A percentile compares a stretch with the other conserved stretches of the same genome.
phyloP scores from a whole-genome alignment of 179 eudicot genomes.

The Drosera spatulata region DNA sequence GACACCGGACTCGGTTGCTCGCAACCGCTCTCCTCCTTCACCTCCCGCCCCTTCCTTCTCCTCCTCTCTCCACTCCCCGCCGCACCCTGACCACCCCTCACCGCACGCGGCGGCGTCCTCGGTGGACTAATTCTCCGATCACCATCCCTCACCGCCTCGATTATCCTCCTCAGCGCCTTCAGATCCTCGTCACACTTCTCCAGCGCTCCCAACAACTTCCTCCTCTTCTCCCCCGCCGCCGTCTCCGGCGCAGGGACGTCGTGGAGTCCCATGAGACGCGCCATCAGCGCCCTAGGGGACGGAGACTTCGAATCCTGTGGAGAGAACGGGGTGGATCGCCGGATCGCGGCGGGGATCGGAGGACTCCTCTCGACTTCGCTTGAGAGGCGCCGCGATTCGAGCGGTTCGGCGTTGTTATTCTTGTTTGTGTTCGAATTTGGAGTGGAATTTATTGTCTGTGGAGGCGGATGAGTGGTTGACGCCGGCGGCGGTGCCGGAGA shows the following conservation, averaged over 20 bases:
- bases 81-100: neutral
- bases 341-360: conserved; percentile 37
- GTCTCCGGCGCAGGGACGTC: conserved; percentile 6
- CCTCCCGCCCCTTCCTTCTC: neutral
- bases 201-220: conserved; percentile 49
- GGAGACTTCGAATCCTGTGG: conserved; percentile 11
- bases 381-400: conserved; percentile 7
- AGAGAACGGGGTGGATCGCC: conserved; percentile 11
- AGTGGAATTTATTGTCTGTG: neutral
- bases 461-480: neutral
- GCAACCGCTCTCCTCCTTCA: conserved; percentile 1
- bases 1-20: conserved; percentile 40
- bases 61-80: neutral
- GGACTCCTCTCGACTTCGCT: conserved; percentile 43
- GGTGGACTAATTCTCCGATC: conserved; percentile 12
- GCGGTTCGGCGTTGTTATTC: neutral
- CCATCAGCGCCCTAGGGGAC: conserved; percentile 17
- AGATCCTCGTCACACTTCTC: conserved; percentile 80
- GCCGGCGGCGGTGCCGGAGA: neutral
- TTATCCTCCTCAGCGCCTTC: conserved; percentile 43
- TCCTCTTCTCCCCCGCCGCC: conserved; percentile 38
- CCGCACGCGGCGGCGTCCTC: neutral
- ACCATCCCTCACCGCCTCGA: conserved; percentile 30
- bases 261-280: conserved; percentile 32
- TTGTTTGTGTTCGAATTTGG: neutral